Percentiles rank a stretch among this genome's conserved stretches.
These are phyloP conservation scores for Candolleomyces eurysporus DNA, from an alignment of 768 basidiomycete genomes.

Conservation along the genomic window DNA sequence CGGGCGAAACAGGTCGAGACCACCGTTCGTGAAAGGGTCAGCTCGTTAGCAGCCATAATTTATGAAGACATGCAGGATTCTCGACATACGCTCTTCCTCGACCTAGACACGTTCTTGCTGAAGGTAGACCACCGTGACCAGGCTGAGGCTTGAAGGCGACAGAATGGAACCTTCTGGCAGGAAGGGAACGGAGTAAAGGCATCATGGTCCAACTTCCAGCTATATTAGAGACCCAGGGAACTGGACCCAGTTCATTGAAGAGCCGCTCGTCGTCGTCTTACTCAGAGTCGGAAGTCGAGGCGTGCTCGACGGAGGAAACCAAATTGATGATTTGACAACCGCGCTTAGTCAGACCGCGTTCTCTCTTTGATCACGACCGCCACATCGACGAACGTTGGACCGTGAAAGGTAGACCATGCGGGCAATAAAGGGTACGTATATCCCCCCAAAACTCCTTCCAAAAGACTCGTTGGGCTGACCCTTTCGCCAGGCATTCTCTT, in stretches of 20 bases:
- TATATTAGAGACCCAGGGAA: too few species aligned
- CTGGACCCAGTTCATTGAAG: too few species aligned
- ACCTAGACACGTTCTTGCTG: too few species aligned
- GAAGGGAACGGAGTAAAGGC: too few species aligned
- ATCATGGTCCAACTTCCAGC: too few species aligned
- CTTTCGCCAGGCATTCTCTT: conserved; percentile 53
- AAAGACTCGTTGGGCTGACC: background rate
- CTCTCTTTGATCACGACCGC: conserved; percentile 3
- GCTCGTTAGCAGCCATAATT: too few species aligned
- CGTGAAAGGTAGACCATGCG: conserved; percentile 40
- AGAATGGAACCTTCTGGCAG: too few species aligned
- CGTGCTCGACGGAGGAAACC: background rate
- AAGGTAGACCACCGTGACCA: too few species aligned
- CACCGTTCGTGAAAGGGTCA: too few species aligned
- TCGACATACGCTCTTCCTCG: too few species aligned
- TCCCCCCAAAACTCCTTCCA: background rate
- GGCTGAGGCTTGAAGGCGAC: too few species aligned
- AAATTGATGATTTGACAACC: background rate
- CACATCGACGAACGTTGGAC: background rate
- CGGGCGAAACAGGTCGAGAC: background rate
- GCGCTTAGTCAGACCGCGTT: conserved; percentile 2
- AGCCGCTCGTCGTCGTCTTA: background rate
- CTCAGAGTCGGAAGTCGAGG: background rate
- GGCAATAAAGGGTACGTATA: conserved; percentile 56
- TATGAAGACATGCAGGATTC: too few species aligned